Conservation (phyloP, 1,284 basidiomycete species). For the Porphyrellus sp. region DNA sequence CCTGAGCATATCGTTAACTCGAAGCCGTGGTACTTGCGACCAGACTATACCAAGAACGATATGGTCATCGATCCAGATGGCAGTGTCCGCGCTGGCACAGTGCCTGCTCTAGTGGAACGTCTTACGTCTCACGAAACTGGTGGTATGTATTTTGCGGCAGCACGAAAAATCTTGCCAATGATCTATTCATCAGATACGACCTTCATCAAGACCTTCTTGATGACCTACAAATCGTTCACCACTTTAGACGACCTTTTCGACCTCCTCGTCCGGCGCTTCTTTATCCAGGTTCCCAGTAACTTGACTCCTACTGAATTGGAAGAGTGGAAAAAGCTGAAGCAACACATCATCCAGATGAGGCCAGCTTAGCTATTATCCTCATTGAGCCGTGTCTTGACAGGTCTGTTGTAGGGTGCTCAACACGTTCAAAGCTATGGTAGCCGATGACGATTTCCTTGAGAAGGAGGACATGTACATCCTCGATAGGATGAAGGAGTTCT, state of each 20-base stretch:
- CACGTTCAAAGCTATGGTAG: conserved; percentile 77
- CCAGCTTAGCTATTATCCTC: conserved; percentile 37
- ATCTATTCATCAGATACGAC: conserved; percentile 55
- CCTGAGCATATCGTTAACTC: conserved; percentile 49
- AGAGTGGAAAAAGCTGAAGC: conserved; percentile 88
- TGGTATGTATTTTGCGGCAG: conserved; percentile 46
- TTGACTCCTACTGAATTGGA: conserved; percentile 64
- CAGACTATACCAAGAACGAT: conserved; percentile 77
- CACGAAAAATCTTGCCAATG: not conserved
- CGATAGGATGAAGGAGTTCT: conserved; percentile 75
- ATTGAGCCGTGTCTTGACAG: conserved; percentile 4
- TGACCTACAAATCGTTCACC: conserved; percentile 97
- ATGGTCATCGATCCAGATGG: conserved; percentile 84
- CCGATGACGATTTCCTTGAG: conserved; percentile 77
- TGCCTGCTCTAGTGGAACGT: conserved; percentile 82
- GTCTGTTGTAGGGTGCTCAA: conserved; percentile 65
- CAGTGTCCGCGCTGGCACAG: conserved; percentile 82
- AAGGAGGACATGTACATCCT: conserved; percentile 79
- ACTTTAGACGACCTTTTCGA: conserved; percentile 83
- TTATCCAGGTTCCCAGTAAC: conserved; percentile 72
- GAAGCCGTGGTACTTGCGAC: conserved; percentile 84
- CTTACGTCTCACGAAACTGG: conserved; percentile 86
- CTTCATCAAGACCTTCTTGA: conserved; percentile 91
- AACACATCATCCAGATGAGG: conserved; percentile 86
- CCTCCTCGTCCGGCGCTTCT: conserved; percentile 82